phyloP scores from a whole-genome alignment of 2,329 filamentous ascomycete genomes.

The Xylariomycetidae sp. region DNA sequence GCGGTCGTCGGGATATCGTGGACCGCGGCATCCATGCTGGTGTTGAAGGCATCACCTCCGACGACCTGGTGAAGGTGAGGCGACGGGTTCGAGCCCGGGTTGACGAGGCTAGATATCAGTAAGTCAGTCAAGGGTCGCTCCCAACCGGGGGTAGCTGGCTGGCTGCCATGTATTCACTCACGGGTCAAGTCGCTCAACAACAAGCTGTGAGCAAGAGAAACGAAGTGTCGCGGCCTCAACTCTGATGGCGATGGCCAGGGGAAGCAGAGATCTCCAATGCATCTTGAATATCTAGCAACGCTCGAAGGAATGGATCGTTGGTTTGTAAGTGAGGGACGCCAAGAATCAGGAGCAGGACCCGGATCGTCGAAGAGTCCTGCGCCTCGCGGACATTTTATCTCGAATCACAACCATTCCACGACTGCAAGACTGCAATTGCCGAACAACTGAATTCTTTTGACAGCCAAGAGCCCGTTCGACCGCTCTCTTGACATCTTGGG shows the following conservation, averaged over 20 bases:
- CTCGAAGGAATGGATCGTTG: too few relatives aligned
- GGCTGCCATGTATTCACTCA: constrained; percentile 8
- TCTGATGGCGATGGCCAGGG: constrained; percentile 16
- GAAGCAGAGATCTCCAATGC: constrained; percentile 19
- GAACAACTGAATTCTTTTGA: too few relatives aligned
- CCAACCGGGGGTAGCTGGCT: neutral
- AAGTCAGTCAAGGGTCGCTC: constrained; percentile 8
- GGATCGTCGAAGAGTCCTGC: too few relatives aligned
- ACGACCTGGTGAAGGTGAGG: constrained; percentile 26
- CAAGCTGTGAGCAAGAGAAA: constrained; percentile 26
- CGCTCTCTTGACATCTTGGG: too few relatives aligned
- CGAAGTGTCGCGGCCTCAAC: constrained; percentile 22
- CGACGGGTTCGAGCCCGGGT: constrained; percentile 20
- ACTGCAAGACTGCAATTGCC: too few relatives aligned
- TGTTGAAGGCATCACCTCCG: constrained; percentile 25
- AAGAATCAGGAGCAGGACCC: too few relatives aligned
- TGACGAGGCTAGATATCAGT: constrained; percentile 17
- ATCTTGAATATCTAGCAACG: too few relatives aligned
- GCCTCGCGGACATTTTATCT: too few relatives aligned
- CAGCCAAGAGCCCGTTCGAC: too few relatives aligned
- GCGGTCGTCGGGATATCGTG: constrained; percentile 22
- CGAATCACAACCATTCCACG: too few relatives aligned
- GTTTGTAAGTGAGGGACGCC: too few relatives aligned
- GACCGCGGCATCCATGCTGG: constrained; percentile 18
- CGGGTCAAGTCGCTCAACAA: constrained; percentile 26